A percentile compares a stretch with the other conserved stretches of the same genome.
Evolutionary conservation across 1,284 basidiomycete genomes (phyloP).

Genomic region (Apiotrichum laibachii): DNA sequence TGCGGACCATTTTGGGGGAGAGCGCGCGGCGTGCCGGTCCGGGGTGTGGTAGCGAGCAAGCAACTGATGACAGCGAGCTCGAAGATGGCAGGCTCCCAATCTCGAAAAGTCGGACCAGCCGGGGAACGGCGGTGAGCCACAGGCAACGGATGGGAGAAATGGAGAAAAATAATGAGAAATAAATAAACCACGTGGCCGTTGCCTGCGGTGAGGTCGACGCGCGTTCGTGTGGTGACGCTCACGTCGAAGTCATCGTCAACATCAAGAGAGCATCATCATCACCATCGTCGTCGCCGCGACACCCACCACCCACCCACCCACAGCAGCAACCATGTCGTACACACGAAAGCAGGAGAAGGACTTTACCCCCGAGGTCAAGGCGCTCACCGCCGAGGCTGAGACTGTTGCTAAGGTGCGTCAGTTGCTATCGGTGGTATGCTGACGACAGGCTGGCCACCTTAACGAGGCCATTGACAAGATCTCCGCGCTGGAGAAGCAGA

Average conservation of each 20-base stretch:
- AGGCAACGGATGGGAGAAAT: too few species aligned
- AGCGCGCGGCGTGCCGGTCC: background rate
- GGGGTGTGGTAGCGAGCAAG: slow-evolving; percentile 1
- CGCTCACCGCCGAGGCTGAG: slow-evolving; percentile 53
- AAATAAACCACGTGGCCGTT: slow-evolving; percentile 19
- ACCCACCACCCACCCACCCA: background rate
- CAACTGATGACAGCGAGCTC: background rate
- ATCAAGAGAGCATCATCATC: background rate
- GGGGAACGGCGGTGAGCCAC: background rate
- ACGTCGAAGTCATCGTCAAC: background rate
- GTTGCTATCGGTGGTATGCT: background rate
- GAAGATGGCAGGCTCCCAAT: background rate
- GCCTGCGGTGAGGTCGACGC: slow-evolving; percentile 2
- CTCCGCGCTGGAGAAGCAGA: slow-evolving; percentile 87
- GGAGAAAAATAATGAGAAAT: slow-evolving; percentile 6
- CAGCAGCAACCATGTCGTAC: slow-evolving; percentile 35
- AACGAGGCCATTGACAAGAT: slow-evolving; percentile 87
- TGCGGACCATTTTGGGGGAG: slow-evolving; percentile 66
- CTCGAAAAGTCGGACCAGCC: slow-evolving; percentile 21
- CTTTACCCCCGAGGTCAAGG: slow-evolving; percentile 56
- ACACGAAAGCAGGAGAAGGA: slow-evolving; percentile 58
- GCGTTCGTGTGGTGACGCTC: background rate
- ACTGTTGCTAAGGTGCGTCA: slow-evolving; percentile 50
- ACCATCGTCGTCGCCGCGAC: background rate
- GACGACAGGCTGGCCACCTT: slow-evolving; percentile 62